These are phyloP conservation scores for Lyophyllum atratum DNA, from an alignment of 768 basidiomycete genomes.

Conservation along the genomic window DNA sequence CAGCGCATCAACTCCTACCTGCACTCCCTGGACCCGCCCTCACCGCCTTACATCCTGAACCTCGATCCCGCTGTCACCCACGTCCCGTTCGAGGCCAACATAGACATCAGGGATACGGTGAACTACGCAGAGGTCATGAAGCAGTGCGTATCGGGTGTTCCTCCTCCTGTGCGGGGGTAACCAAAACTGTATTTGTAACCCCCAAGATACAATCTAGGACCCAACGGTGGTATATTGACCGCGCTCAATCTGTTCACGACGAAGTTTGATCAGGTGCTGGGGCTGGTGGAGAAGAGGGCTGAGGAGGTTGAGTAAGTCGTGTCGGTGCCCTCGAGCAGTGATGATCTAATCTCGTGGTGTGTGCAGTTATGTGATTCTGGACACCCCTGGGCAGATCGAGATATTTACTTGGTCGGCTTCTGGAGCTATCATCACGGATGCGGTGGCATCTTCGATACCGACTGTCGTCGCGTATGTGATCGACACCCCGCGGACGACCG, in stretches of 20 bases:
- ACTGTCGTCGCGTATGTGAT: conserved; percentile 96
- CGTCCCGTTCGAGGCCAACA: conserved; percentile 93
- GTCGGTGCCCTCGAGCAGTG: neutral
- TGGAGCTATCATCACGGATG: conserved; percentile 97
- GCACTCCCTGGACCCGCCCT: conserved; percentile 61
- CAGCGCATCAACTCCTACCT: conserved; percentile 93
- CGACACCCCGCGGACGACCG: conserved; percentile 92
- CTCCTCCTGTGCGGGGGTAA: conserved; percentile 19
- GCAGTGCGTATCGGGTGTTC: conserved; percentile 70
- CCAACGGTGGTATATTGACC: conserved; percentile 97
- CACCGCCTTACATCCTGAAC: conserved; percentile 94
- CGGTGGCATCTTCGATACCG: conserved; percentile 89
- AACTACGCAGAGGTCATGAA: conserved; percentile 99
- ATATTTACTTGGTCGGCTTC: conserved; percentile 99
- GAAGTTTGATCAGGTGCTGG: conserved; percentile 96
- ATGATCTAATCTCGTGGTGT: neutral
- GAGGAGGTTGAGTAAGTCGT: conserved; percentile 80
- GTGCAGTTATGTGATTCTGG: conserved; percentile 86
- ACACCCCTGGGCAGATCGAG: conserved; percentile 99
- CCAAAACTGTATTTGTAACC: conserved; percentile 14
- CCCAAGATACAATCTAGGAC: conserved; percentile 92
- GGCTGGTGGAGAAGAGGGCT: conserved; percentile 87
- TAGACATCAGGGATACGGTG: conserved; percentile 97
- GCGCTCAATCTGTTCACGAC: conserved; percentile 98
- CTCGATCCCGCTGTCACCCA: conserved; percentile 95